phyloP scores from a whole-genome alignment of 495 filamentous ascomycete genomes.

The Schizothecium vesticola region DNA sequence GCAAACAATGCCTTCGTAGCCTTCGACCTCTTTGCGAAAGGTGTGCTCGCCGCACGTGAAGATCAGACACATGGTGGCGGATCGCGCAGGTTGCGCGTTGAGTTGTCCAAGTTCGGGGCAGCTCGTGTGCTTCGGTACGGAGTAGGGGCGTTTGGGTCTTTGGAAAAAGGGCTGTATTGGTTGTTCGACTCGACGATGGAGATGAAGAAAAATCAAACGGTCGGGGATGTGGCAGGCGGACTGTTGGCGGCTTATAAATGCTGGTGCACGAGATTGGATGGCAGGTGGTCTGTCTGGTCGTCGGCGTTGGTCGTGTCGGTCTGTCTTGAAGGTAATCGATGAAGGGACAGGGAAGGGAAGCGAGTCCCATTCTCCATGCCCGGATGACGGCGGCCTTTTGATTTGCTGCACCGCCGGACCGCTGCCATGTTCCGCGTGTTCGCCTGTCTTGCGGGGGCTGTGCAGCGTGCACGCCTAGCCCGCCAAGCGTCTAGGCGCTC shows the following conservation, averaged over 20 bases:
- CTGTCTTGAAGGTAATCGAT: neutral
- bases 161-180: neutral
- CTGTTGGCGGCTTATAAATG: neutral
- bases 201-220: neutral
- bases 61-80: constrained; percentile 47
- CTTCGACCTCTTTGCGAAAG: constrained; percentile 49
- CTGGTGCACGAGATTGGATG: neutral
- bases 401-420: neutral
- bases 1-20: constrained; percentile 49
- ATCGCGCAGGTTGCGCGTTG: neutral
- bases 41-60: constrained; percentile 56
- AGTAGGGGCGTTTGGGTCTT: too few relatives aligned
- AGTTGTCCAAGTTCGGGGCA: neutral
- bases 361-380: neutral
- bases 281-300: neutral
- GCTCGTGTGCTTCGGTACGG: neutral
- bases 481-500: neutral
- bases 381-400: neutral
- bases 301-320: neutral
- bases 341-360: neutral
- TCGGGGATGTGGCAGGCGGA: neutral
- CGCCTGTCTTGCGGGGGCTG: neutral
- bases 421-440: neutral
- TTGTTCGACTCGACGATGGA: neutral
- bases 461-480: neutral